Evolutionary conservation across 352 stramenopile species (phyloP).

Genomic region (Phytopythium delawarense): DNA sequence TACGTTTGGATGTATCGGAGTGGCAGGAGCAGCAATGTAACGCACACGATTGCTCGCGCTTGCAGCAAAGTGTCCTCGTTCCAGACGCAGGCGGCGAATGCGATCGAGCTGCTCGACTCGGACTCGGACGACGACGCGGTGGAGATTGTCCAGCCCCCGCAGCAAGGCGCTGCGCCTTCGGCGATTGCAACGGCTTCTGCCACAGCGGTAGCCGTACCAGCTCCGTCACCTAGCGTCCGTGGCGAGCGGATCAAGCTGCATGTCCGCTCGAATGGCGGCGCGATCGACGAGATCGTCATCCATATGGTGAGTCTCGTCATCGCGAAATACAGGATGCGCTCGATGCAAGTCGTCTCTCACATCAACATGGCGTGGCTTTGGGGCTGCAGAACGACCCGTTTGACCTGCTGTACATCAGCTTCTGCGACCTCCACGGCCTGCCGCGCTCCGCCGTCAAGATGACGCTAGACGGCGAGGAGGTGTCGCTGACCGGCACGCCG

Average conservation of each 20-base stretch:
- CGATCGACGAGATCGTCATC: constrained; percentile 50
- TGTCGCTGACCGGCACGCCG: constrained; percentile 28
- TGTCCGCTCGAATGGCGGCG: constrained; percentile 54
- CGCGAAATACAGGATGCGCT: neutral
- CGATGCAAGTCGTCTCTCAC: neutral
- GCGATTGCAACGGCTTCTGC: neutral
- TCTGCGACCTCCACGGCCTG: constrained; percentile 60
- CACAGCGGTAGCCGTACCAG: neutral
- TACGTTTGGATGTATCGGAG: constrained; percentile 10
- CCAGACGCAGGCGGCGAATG: constrained; percentile 22
- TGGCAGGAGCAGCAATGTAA: neutral
- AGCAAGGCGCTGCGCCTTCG: neutral
- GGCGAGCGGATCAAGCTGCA: constrained; percentile 47
- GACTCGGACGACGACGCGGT: constrained; percentile 37
- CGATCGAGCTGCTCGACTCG: constrained; percentile 57
- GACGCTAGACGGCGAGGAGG: constrained; percentile 45
- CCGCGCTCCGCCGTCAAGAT: constrained; percentile 55
- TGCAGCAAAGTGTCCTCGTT: constrained; percentile 23
- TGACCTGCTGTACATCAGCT: constrained; percentile 52
- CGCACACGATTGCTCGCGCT: neutral
- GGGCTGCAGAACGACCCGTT: constrained; percentile 56
- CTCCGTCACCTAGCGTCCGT: constrained; percentile 12
- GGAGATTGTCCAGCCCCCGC: constrained; percentile 5
- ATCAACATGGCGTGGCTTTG: neutral
- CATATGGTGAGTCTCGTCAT: constrained; percentile 31